phyloP scores from a whole-genome alignment of 2,329 filamentous ascomycete genomes.

The Cordyceps cateniannulata region DNA sequence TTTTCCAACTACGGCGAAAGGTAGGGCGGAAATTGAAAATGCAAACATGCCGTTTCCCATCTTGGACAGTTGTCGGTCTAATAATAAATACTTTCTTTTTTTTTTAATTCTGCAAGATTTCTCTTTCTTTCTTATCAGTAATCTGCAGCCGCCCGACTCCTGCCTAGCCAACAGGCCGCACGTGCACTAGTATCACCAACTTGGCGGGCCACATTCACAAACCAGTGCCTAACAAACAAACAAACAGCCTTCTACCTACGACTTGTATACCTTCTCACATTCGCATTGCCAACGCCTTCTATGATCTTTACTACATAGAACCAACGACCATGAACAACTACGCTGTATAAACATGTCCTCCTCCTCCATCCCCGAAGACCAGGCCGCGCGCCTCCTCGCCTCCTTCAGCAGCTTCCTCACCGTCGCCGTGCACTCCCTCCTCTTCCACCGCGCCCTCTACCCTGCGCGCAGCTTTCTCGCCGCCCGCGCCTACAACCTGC shows the following conservation, averaged over 20 bases:
- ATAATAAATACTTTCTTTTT: no score
- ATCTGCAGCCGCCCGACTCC: neutral
- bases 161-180: neutral
- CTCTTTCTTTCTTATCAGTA: neutral
- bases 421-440: constrained; percentile 76
- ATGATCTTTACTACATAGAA: neutral
- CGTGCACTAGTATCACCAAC: constrained; percentile 7
- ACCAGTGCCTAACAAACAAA: no score
- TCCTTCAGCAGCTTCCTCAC: constrained; percentile 76
- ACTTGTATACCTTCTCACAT: neutral
- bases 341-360: neutral
- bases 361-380: constrained; percentile 25
- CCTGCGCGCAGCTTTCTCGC: constrained; percentile 71
- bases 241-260: neutral
- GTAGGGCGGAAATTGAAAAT: no score
- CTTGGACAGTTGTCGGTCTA: no score
- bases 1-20: no score
- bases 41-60: no score
- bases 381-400: constrained; percentile 53
- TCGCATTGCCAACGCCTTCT: neutral
- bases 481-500: constrained; percentile 73
- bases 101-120: no score
- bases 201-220: constrained; percentile 7
- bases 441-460: constrained; percentile 77
- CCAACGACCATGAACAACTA: neutral